Evolutionary conservation across 495 filamentous ascomycete genomes (phyloP), one percentile per base, ranked within the genome.

Genomic region (Lichenothelia convexa): DNA sequence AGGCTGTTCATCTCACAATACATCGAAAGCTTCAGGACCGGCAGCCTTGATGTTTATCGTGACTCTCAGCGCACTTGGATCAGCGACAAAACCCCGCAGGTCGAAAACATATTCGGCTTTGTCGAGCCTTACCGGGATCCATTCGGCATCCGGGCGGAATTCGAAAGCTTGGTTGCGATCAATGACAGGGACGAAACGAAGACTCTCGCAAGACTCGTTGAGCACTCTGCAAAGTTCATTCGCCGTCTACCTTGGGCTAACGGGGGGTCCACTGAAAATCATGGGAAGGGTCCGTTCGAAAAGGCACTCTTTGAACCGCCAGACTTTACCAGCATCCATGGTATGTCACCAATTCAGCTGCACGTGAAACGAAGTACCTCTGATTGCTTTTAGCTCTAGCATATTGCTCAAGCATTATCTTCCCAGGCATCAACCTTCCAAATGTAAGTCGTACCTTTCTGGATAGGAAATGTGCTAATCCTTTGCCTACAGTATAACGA

Each of bases 41-140:
- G 61, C 5, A 49, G 45, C 29, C 39, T 63, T 6, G 45, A 57
- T 12, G 27, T 41, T 8, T 62, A 56, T 40, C 48, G 50, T 20
- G 45, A 54, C 0, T 57, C 61, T 0, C 61, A 56, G 38, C 39
- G 47, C 40, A 45, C n/a, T 5, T 65, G 60, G 61, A 51, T 63
- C 1, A 45, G 36, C 7, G 64, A 67, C 37, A 56, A 49, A 20
- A 45, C 35, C 16, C 49, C 64, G 1, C 40, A 38, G 2, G 52
- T 68, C 0, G 64, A 65, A 39, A 59, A 49, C 20, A 56, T 67
- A 1, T 48, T 65, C 39, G 62, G 61, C 1, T 65, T 67, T 39
- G 50, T 67, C 1, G 62, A 68, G 37, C 55, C 63, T 15, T 66
- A 70, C 40, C 45, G 60, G 20, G 64, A 68, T 42, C 63, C 62